Base-by-base conservation (phyloP, 108 stramenopile species). In the Pseudonitzschia multiseries region DNA sequence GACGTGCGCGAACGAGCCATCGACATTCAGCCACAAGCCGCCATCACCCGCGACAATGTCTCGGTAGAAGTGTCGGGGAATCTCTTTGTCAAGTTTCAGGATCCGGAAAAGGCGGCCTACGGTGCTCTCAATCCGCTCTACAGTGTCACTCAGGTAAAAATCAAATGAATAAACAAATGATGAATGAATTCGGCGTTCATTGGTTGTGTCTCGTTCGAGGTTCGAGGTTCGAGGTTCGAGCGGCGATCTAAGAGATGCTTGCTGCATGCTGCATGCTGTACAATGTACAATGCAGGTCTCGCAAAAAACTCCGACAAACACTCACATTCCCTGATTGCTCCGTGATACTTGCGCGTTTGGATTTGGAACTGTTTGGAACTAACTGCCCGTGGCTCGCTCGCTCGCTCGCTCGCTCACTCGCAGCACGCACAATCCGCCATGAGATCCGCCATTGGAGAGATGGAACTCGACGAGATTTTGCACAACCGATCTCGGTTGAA, bases 391-490 rank as follows among this genome's bases (percentile, higher is more conserved):
- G n/a, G n/a, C n/a, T n/a, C n/a, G n/a, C n/a, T n/a, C n/a, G n/a
- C n/a, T n/a, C n/a, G n/a, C n/a, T n/a, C n/a, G n/a, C n/a, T n/a
- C n/a, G n/a, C n/a, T n/a, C n/a, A n/a, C 10, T 65, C 21, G 42
- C 26, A 94, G 91, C 92, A 96, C 64, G 96, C 98, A 10, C 98
- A 99, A 90, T 96, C 95, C 6, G 93, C 96, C 50, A 99, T 99
- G 98, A 73, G 98, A 60, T 92, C 97, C 12, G 96, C 98, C 50
- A 96, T 99, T 73, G 98, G 98, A 65, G 98, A 99, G 89, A 89
- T 99, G 85, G 98, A 99, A 86, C 83, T 99, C 27, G 98, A 99
- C 78, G 97, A 99, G 82, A 99, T 99, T 68, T 90, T 99, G 59
- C 98, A 97, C 77, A 93, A 92, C 26, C 89, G 98, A 41, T 89